Evolutionary conservation across 2,329 filamentous ascomycete genomes (phyloP).

Genomic region (Colletotrichum shisoi): DNA sequence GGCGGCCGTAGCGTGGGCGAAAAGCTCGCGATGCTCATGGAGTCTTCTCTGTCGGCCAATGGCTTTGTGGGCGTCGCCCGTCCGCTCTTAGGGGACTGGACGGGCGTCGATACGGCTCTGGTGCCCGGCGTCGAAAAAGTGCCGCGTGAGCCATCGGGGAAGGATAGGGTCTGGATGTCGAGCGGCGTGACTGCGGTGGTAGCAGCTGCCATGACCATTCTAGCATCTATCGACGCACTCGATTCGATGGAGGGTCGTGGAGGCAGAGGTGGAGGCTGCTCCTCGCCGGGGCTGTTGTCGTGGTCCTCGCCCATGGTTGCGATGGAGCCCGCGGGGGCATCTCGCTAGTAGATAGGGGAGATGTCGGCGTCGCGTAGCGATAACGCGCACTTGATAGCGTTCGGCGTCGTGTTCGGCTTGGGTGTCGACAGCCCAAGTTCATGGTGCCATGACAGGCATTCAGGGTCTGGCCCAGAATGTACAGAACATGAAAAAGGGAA

Average conservation of each 20-base stretch:
- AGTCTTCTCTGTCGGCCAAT: conserved; percentile 65
- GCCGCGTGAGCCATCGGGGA: conserved; percentile 73
- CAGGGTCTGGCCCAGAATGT: not conserved
- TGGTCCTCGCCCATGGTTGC: conserved; percentile 46
- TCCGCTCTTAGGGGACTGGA: conserved; percentile 48
- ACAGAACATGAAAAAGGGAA: not conserved
- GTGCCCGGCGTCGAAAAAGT: conserved; percentile 61
- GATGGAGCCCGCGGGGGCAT: conserved; percentile 32
- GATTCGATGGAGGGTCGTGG: conserved; percentile 54
- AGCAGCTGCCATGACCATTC: conserved; percentile 62
- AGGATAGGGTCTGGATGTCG: conserved; percentile 79
- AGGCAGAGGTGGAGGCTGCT: conserved; percentile 64
- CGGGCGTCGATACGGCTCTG: conserved; percentile 50
- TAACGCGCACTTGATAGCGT: conserved; percentile 4
- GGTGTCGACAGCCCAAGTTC: not conserved
- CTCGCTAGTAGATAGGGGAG: conserved; percentile 26
- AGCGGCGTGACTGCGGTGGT: conserved; percentile 86
- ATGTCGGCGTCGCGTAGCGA: not conserved
- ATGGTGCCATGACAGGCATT: conserved; percentile 11
- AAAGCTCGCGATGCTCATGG: conserved; percentile 71
- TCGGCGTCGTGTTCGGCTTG: not conserved
- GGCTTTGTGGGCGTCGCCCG: conserved; percentile 51
- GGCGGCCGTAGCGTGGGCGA: conserved; percentile 68
- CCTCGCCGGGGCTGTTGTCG: conserved; percentile 44
- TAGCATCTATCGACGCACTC: conserved; percentile 46